A percentile compares a stretch with the other conserved stretches of the same genome.
These are phyloP conservation scores for Fusarium robinianum DNA, from an alignment of 2,329 filamentous ascomycete genomes.

Conservation along the genomic window DNA sequence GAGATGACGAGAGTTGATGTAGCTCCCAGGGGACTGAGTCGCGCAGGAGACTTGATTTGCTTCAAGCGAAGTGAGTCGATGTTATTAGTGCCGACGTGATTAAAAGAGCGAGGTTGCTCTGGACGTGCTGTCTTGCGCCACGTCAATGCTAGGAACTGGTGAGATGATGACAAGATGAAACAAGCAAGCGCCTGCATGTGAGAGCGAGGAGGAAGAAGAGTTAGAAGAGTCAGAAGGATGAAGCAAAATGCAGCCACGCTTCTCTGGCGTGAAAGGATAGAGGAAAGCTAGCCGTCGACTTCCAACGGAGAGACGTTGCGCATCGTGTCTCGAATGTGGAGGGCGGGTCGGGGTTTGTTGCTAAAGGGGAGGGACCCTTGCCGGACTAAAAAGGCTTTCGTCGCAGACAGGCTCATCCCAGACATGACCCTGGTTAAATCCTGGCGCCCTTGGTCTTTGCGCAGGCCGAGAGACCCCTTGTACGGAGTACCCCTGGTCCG, in stretches of 20 bases:
- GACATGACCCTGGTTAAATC: slow-evolving; percentile 14
- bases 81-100: slow-evolving; percentile 4
- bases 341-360: slow-evolving; percentile 31
- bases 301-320: slow-evolving; percentile 36
- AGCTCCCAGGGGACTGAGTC: slow-evolving; percentile 1
- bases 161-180: neutral
- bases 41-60: slow-evolving; percentile 2
- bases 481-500: slow-evolving; percentile 28
- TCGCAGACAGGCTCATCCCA: slow-evolving; percentile 29
- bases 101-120: neutral
- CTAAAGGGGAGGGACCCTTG: slow-evolving; percentile 33
- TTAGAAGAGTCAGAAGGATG: slow-evolving; percentile 10
- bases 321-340: slow-evolving; percentile 42
- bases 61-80: slow-evolving; percentile 8
- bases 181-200: slow-evolving; percentile 1
- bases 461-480: slow-evolving; percentile 22
- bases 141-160: no score
- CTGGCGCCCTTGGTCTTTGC: slow-evolving; percentile 28
- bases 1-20: slow-evolving; percentile 15
- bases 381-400: slow-evolving; percentile 22
- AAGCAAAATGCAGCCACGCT: slow-evolving; percentile 28
- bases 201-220: slow-evolving; percentile 5
- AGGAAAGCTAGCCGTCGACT: slow-evolving; percentile 31
- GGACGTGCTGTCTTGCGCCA: no score
- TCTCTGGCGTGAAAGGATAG: slow-evolving; percentile 30